Percentiles rank a stretch among this genome's conserved stretches.
Evolutionary conservation across 768 basidiomycete species (phyloP).

Genomic region (Pleurotus sapidus): DNA sequence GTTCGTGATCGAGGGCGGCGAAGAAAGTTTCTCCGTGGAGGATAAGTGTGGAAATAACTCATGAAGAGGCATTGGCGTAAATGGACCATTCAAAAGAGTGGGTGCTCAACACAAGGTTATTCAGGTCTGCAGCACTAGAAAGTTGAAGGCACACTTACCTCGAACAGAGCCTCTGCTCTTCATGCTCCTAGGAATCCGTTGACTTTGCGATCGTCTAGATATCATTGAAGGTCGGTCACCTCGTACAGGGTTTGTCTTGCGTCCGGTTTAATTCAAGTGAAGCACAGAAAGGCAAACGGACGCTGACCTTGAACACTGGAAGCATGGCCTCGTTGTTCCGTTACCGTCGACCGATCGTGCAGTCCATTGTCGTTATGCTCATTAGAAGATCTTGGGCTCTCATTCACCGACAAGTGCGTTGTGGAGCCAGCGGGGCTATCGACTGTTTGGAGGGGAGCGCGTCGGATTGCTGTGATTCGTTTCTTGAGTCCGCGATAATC

Average conservation of each 20-base stretch:
- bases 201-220: too few relatives aligned
- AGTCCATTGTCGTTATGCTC: background rate
- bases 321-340: too few relatives aligned
- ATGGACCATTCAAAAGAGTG: slow-evolving; percentile 15
- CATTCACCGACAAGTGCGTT: background rate
- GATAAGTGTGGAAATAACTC: slow-evolving; percentile 55
- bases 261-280: too few relatives aligned
- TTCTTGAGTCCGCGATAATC: slow-evolving; percentile 75
- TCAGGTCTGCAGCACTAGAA: slow-evolving; percentile 7
- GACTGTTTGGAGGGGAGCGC: slow-evolving; percentile 21
- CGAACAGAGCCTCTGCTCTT: background rate
- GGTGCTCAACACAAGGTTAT: background rate
- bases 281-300: too few relatives aligned
- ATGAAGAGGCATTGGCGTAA: slow-evolving; percentile 34
- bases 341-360: background rate
- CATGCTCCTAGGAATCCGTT: too few relatives aligned
- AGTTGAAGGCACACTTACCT: background rate
- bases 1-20: slow-evolving; percentile 67
- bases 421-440: slow-evolving; percentile 11
- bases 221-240: background rate
- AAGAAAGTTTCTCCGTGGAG: slow-evolving; percentile 66
- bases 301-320: too few relatives aligned
- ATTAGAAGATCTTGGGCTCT: background rate
- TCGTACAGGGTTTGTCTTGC: too few relatives aligned
- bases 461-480: slow-evolving; percentile 53